phyloP scores from a whole-genome alignment of 177 flowering plant genomes.

The Vitis hybrid region DNA sequence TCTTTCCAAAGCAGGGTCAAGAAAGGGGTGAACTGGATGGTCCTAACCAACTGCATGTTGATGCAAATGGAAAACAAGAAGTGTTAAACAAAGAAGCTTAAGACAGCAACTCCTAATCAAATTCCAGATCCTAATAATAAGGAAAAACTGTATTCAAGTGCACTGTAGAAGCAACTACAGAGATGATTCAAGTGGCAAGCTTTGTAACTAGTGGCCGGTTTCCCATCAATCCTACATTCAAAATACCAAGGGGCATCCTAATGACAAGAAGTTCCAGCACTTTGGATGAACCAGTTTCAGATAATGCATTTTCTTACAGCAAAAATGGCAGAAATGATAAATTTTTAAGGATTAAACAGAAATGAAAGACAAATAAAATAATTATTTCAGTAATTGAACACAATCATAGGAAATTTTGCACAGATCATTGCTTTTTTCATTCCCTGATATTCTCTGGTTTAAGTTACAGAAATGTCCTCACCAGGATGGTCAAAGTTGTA shows the following conservation, averaged over 20 bases:
- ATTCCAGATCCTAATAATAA: not conserved
- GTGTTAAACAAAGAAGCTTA: not conserved
- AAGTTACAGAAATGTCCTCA: constrained; percentile 24
- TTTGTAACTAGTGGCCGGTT: not conserved
- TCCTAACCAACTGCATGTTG: no score
- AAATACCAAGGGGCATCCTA: not conserved
- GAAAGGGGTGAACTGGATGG: no score
- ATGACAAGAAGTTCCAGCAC: no score
- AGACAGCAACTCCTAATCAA: not conserved
- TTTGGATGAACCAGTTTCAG: no score
- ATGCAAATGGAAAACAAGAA: not conserved
- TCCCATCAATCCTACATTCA: not conserved
- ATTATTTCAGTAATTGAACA: not conserved
- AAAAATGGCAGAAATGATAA: not conserved
- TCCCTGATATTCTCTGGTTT: not conserved
- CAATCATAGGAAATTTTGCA: not conserved
- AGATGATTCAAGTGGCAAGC: no score
- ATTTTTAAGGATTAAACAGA: no score
- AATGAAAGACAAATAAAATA: not conserved
- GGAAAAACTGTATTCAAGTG: not conserved
- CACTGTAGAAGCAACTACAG: not conserved
- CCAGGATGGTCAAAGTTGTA: constrained; percentile 98
- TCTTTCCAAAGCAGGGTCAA: no score
- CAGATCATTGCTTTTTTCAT: not conserved
- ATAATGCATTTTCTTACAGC: not conserved